phyloP scores from a whole-genome alignment of 75 land plant species.

The Selaginella tamariscina region DNA sequence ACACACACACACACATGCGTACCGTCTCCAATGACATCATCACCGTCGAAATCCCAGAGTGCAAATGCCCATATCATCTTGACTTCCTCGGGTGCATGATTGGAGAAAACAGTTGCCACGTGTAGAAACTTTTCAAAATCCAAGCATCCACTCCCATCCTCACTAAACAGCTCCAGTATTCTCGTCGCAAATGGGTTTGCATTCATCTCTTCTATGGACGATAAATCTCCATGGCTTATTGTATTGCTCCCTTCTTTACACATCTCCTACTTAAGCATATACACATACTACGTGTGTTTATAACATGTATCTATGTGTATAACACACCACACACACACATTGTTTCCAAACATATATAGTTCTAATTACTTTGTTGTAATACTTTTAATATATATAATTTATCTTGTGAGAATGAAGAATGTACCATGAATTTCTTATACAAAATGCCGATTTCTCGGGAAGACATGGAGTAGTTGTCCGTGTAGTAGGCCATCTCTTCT shows the following conservation, averaged over 20 bases:
- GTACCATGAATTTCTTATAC: not conserved
- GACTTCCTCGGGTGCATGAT: constrained; percentile 19
- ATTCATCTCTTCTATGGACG: constrained; percentile 21
- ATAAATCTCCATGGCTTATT: not conserved
- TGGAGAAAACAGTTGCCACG: constrained; percentile 23
- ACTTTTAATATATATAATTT: not conserved
- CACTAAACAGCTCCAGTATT: constrained; percentile 28
- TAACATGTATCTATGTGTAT: no score
- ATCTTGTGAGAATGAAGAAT: not conserved
- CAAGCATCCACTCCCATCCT: constrained; percentile 25
- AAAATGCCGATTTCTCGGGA: not conserved
- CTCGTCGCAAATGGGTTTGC: constrained; percentile 33
- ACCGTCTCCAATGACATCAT: constrained; percentile 27
- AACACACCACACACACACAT: no score
- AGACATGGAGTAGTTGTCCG: not conserved
- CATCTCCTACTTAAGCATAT: not conserved
- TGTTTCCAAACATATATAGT: no score
- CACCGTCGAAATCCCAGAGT: constrained; percentile 39
- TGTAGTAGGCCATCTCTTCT: not conserved
- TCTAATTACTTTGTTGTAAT: no score
- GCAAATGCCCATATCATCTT: constrained; percentile 29
- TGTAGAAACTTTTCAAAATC: constrained; percentile 25
- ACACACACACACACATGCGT: not conserved
- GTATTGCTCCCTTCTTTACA: not conserved
- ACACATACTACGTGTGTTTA: no score